Evolutionary conservation across 2,329 filamentous ascomycete species (phyloP).

Genomic region (Xylaria digitata): DNA sequence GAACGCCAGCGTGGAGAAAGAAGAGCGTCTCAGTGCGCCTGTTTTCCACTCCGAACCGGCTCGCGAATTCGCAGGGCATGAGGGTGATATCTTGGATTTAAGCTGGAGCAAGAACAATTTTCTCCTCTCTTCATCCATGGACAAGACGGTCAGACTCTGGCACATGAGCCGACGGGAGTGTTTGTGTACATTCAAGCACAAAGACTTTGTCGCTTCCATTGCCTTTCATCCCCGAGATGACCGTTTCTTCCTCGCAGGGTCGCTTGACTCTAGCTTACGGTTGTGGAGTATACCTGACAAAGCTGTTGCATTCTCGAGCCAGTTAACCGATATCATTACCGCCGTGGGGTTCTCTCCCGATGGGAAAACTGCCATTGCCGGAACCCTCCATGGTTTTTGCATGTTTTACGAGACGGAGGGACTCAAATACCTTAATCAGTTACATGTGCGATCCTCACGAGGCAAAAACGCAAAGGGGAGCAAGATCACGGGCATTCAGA

Average conservation of each 20-base stretch:
- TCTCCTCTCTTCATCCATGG: constrained; percentile 94
- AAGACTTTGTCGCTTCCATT: constrained; percentile 94
- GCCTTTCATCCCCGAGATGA: constrained; percentile 95
- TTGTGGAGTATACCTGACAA: constrained; percentile 99
- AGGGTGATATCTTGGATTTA: constrained; percentile 85
- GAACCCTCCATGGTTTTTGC: constrained; percentile 85
- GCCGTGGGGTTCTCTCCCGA: constrained; percentile 94
- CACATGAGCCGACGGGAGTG: constrained; percentile 87
- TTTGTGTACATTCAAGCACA: constrained; percentile 92
- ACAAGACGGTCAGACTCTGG: constrained; percentile 96
- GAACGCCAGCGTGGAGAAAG: constrained; percentile 56
- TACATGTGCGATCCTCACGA: constrained; percentile 91
- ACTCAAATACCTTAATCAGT: constrained; percentile 82
- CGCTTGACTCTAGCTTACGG: constrained; percentile 85
- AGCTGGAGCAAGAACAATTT: constrained; percentile 99
- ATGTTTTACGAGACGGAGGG: constrained; percentile 94
- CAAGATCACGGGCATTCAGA: constrained; percentile 95
- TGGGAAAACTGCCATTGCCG: constrained; percentile 88
- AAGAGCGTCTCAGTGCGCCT: constrained; percentile 82
- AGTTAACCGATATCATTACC: constrained; percentile 88
- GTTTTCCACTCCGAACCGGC: constrained; percentile 86
- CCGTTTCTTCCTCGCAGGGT: constrained; percentile 95
- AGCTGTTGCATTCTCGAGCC: constrained; percentile 83
- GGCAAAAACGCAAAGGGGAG: constrained; percentile 96
- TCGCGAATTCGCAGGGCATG: constrained; percentile 85